These are phyloP conservation scores for Sporothrix mexicana DNA, from an alignment of 2,329 filamentous ascomycete genomes.

Conservation along the genomic window DNA sequence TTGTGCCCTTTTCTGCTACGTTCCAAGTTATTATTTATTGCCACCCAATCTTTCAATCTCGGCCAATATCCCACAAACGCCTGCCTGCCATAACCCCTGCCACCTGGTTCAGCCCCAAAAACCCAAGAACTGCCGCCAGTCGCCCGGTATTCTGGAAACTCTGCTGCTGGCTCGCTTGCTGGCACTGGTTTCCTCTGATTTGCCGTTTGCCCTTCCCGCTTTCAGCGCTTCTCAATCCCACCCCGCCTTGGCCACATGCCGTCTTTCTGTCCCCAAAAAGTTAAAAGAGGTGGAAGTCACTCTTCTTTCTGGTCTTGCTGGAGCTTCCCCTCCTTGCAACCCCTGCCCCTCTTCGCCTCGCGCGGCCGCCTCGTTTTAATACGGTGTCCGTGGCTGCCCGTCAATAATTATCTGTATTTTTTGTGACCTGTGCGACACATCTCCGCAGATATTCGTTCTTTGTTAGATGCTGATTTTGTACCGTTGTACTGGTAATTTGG, in stretches of 20 bases:
- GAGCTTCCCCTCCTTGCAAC: not conserved
- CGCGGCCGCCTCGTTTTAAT: slow-evolving; percentile 11
- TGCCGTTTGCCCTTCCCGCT: not conserved
- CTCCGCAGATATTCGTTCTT: not conserved
- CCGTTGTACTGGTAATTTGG: not conserved
- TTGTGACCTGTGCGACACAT: not conserved
- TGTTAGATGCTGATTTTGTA: not conserved
- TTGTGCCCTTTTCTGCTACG: not conserved
- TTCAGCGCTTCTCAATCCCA: not conserved
- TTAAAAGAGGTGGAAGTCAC: too few relatives aligned
- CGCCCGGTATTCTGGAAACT: slow-evolving; percentile 1
- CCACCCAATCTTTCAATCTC: not conserved
- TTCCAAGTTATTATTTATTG: too few relatives aligned
- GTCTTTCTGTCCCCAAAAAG: not conserved
- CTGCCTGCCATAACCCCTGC: not conserved
- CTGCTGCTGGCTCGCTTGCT: not conserved
- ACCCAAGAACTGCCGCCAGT: not conserved
- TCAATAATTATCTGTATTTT: not conserved
- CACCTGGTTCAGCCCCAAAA: not conserved
- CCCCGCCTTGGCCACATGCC: slow-evolving; percentile 16
- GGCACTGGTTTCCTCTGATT: too few relatives aligned
- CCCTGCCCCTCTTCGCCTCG: slow-evolving; percentile 11
- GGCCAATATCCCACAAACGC: not conserved
- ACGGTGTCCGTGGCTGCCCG: not conserved
- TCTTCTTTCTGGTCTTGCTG: too few relatives aligned